These are phyloP conservation scores for Hemileccinum rubropunctum DNA, from an alignment of 768 basidiomycete genomes.

Conservation along the genomic window DNA sequence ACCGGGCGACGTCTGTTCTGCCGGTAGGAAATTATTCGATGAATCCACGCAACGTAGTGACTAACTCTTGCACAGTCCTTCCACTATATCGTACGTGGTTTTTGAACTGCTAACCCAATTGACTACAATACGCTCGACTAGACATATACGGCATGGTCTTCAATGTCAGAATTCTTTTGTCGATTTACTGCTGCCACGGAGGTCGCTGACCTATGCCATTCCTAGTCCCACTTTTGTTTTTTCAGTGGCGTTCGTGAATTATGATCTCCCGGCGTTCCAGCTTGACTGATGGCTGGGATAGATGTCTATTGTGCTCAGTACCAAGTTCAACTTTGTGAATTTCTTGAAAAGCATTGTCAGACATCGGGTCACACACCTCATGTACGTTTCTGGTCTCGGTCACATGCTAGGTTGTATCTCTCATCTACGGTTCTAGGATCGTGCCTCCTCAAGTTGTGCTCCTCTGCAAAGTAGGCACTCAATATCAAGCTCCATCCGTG, in stretches of 20 bases:
- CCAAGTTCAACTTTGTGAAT: constrained; percentile 43
- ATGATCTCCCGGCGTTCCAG: neutral
- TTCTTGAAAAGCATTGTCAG: constrained; percentile 46
- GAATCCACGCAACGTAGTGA: too few relatives aligned
- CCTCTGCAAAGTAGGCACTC: constrained; percentile 44
- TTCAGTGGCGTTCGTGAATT: constrained; percentile 49
- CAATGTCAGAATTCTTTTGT: constrained; percentile 39
- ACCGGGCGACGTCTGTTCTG: constrained; percentile 59
- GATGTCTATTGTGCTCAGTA: constrained; percentile 48
- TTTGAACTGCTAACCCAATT: neutral
- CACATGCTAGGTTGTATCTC: neutral
- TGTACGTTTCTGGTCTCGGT: constrained; percentile 21
- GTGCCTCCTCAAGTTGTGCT: constrained; percentile 50
- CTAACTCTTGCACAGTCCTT: constrained; percentile 38
- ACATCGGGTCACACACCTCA: constrained; percentile 46
- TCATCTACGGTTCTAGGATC: constrained; percentile 23
- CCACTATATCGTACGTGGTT: constrained; percentile 56
- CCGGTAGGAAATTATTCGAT: constrained; percentile 38
- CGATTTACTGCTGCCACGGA: neutral
- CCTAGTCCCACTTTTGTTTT: constrained; percentile 54
- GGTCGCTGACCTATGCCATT: constrained; percentile 24
- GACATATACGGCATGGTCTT: constrained; percentile 70
- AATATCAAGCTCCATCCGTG: neutral
- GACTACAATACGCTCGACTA: constrained; percentile 17
- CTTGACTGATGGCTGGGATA: constrained; percentile 22